Conservation (phyloP, 345 rosid genomes). For the Salix viminalis region DNA sequence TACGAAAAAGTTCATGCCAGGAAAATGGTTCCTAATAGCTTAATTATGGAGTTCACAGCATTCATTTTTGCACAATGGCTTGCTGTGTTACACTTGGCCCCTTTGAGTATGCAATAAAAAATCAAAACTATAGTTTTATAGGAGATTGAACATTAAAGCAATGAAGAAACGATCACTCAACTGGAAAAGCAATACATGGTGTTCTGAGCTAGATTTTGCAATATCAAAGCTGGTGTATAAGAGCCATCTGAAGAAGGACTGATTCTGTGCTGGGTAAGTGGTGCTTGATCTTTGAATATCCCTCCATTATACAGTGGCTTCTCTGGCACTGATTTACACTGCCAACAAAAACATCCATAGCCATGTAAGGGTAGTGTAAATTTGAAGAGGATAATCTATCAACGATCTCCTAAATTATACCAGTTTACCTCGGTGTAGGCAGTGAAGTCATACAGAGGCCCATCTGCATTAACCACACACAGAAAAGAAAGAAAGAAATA, state of each 20-base stretch:
- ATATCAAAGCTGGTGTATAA: slow-evolving; percentile 45
- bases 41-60: not conserved
- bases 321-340: slow-evolving; percentile 67
- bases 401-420: not conserved
- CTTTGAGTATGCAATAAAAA: not conserved
- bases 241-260: slow-evolving; percentile 7
- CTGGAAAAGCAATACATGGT: slow-evolving; percentile 71
- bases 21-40: not conserved
- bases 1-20: not conserved
- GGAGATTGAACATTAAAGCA: not conserved
- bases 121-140: no score
- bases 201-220: slow-evolving; percentile 49
- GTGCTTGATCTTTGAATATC: slow-evolving; percentile 37
- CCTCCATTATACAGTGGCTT: slow-evolving; percentile 73
- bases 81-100: not conserved
- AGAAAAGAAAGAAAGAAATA: not conserved
- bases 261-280: not conserved
- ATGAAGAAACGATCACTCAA: slow-evolving; percentile 19
- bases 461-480: slow-evolving; percentile 37
- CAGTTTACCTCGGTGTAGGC: slow-evolving; percentile 63
- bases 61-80: not conserved
- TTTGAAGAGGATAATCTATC: no score
- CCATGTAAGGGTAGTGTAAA: no score
- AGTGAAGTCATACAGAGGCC: slow-evolving; percentile 58
- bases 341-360: slow-evolving; percentile 12